These are phyloP conservation scores for Plasmodium cynomolgi DNA, from an alignment of 169 alveolate species.

Conservation along the genomic window DNA sequence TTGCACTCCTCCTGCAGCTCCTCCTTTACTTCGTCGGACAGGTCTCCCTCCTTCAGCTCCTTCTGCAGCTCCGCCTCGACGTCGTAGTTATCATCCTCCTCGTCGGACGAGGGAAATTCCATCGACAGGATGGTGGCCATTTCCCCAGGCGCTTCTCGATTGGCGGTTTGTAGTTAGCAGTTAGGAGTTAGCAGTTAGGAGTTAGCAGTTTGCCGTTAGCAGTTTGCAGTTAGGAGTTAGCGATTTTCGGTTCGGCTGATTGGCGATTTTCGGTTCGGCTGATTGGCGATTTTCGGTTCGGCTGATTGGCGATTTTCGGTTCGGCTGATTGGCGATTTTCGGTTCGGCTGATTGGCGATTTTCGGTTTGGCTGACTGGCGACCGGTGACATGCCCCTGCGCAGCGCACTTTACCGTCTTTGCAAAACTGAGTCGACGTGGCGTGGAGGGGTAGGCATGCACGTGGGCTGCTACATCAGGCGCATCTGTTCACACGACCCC, in stretches of 20 bases:
- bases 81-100: slow-evolving; percentile 57
- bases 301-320: no score
- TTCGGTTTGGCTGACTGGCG: no score
- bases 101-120: slow-evolving; percentile 65
- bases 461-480: background rate
- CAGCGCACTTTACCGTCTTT: background rate
- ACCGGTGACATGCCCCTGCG: background rate
- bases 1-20: background rate
- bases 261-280: no score
- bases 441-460: no score
- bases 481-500: background rate
- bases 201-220: no score
- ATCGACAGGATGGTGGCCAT: slow-evolving; percentile 65
- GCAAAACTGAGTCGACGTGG: background rate
- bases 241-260: no score
- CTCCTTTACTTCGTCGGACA: slow-evolving; percentile 20
- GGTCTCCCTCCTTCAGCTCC: slow-evolving; percentile 28
- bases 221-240: no score
- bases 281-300: no score
- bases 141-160: background rate
- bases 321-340: no score
- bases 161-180: background rate
- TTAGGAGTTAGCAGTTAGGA: no score
- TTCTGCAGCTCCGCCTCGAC: slow-evolving; percentile 30
- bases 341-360: no score